phyloP scores from a whole-genome alignment of 305 asterid genomes.

The Rubia tinctorum region DNA sequence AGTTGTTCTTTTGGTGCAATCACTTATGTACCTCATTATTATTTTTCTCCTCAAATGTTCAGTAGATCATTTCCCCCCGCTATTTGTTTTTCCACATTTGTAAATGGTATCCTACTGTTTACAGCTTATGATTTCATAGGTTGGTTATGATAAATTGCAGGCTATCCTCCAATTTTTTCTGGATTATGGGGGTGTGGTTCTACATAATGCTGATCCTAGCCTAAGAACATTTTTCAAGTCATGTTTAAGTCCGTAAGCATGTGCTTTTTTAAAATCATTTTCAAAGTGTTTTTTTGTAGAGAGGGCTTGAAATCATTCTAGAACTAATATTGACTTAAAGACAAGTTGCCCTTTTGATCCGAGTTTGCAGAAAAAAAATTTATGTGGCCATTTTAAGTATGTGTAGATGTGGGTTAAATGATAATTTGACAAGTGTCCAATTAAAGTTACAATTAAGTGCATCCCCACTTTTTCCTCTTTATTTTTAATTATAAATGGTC shows the following conservation, averaged over 20 bases:
- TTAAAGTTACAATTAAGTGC: no score
- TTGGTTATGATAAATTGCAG: constrained; percentile 27
- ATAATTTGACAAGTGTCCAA: no score
- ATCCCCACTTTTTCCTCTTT: no score
- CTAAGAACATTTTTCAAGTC: constrained; percentile 73
- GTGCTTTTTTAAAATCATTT: constrained; percentile 11
- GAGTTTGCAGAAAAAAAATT: no score
- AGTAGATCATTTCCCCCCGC: not conserved
- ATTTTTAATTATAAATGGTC: no score
- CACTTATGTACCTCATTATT: not conserved
- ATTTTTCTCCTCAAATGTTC: not conserved
- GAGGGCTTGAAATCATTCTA: not conserved
- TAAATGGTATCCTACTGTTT: not conserved
- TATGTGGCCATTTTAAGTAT: no score
- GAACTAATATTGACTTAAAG: not conserved
- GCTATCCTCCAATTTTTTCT: constrained; percentile 84
- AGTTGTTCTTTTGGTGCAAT: not conserved
- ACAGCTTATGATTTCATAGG: not conserved
- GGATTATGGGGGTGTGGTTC: constrained; percentile 76
- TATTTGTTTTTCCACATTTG: not conserved
- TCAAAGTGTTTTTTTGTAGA: not conserved
- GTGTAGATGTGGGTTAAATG: no score
- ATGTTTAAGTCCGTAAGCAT: constrained; percentile 84
- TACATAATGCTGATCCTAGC: constrained; percentile 92
- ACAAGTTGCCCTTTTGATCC: no score